Percentiles rank a stretch among this genome's conserved stretches.
Evolutionary conservation across 2,329 filamentous ascomycete genomes (phyloP).

Genomic region (Fusarium neocosmosporiellum): DNA sequence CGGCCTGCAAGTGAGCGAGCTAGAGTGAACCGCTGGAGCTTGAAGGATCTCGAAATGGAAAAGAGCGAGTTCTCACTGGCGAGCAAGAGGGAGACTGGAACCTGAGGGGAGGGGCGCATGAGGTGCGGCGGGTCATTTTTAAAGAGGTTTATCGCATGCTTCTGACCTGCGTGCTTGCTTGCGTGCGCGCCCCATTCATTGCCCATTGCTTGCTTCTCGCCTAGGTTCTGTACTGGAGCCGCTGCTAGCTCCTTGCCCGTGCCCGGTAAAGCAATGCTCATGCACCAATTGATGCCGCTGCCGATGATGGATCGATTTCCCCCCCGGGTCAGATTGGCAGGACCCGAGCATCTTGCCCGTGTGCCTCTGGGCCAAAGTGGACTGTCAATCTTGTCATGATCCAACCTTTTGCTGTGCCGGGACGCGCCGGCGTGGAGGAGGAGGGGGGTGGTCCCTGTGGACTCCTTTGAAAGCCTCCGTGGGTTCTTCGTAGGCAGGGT

Average conservation of each 20-base stretch:
- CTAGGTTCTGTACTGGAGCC: not conserved
- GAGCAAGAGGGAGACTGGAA: conserved; percentile 20
- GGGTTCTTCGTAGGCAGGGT: conserved; percentile 31
- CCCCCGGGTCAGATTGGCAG: conserved; percentile 13
- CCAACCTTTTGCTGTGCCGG: conserved; percentile 34
- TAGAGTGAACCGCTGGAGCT: conserved; percentile 26
- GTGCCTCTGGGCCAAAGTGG: conserved; percentile 38
- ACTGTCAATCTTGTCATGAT: conserved; percentile 43
- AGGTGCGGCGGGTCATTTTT: conserved; percentile 41
- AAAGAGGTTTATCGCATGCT: conserved; percentile 25
- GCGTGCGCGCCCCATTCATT: not conserved
- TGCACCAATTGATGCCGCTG: conserved; percentile 1
- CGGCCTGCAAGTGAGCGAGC: conserved; percentile 15
- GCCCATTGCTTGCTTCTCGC: not conserved
- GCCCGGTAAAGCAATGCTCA: not conserved
- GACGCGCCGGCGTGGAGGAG: conserved; percentile 40
- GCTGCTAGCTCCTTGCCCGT: not conserved
- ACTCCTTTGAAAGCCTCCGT: conserved; percentile 13
- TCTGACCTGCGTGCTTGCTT: not conserved
- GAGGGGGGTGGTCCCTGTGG: conserved; percentile 25
- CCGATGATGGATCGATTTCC: conserved; percentile 33
- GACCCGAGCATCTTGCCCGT: conserved; percentile 21
- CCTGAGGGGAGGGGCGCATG: conserved; percentile 32
- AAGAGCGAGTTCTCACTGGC: conserved; percentile 34
- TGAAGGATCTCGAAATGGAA: conserved; percentile 28